Evolutionary conservation across 1,139 yeast species (phyloP), one percentile per base, ranked within the genome.

Genomic region (Geotrichum siamense): DNA sequence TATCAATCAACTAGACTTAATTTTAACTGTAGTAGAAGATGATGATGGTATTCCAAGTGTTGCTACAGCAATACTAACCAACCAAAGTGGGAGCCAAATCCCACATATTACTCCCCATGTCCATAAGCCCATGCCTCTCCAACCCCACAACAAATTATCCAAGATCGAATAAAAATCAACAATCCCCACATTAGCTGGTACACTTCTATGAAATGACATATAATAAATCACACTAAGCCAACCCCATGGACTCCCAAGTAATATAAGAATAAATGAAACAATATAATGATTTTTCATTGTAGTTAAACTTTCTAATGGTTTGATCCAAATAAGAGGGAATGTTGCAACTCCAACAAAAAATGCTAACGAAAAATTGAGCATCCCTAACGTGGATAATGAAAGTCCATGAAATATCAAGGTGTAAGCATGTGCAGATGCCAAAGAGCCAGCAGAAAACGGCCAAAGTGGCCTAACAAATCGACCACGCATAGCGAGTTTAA

Each of bases 41-140:
- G 32, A 1, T 19, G n/a, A 5, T 9, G 19, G 28, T n/a, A 13
- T 28, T 10, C 41, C 39, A 16, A 33, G 39, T 12, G 39, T 23
- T 12, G 53, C 56, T 3, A 63, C 65, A n/a, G 69, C 42, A 1
- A 76, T 70, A 16, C 76, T 67, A 20, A 74, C 63, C 1, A 78
- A 46, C 97, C 97, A 89, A 1, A 79, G 72, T 1, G 96, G 94
- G 40, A 80, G 65, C 95, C 96, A 87, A 0, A 87, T 82, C 33
- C 82, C 67, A 40, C 78, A 69, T 3, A 87, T 62, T 17, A 85
- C 75, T 48, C 76, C 74, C 94, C 95, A 86, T 0, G 95, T 84
- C 93, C 95, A 86, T 50, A 84, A 80, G 51, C 82, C 84, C 45
- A 84, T 65, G 30, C 79, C 77, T 28, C 68, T 60, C 83, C 91